Conservation (phyloP, 2,329 filamentous ascomycete species). For the Fusarium brevicatenulatum region DNA sequence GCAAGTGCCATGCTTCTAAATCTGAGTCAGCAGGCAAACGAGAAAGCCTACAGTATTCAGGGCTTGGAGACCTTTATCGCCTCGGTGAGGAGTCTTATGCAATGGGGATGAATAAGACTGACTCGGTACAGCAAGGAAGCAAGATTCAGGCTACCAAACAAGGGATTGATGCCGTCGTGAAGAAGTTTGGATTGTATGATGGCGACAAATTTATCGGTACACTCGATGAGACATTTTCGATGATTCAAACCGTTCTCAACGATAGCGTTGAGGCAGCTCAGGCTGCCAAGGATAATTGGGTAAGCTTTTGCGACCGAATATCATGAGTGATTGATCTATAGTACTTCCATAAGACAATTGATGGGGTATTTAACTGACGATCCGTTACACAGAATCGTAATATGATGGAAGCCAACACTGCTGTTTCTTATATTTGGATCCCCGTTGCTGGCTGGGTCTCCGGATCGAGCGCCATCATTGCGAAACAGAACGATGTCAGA, state of each 20-base stretch:
- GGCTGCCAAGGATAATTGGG: fast-evolving
- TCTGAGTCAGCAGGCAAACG: fast-evolving
- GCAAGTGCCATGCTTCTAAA: not conserved
- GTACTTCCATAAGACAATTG: too few relatives aligned
- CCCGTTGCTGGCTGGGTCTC: fast-evolving
- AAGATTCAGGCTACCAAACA: not conserved
- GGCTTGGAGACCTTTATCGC: too few relatives aligned
- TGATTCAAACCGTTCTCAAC: not conserved
- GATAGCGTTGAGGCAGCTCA: not conserved
- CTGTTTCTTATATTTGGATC: fast-evolving
- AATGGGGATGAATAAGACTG: not conserved
- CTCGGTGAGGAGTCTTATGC: fast-evolving
- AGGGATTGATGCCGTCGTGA: not conserved
- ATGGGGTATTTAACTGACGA: not conserved
- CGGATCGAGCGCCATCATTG: fast-evolving
- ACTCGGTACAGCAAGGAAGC: not conserved
- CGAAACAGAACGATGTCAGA: fast-evolving
- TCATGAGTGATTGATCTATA: too few relatives aligned
- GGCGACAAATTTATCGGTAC: not conserved
- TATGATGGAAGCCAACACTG: too few relatives aligned
- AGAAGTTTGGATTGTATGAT: not conserved
- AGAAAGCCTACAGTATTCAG: not conserved
- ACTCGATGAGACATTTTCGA: not conserved
- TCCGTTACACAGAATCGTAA: fast-evolving
- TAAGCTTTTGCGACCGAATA: too few relatives aligned